phyloP scores from a whole-genome alignment of 1,139 yeast species.

The Hemisphaericaspora xylanilytica region DNA sequence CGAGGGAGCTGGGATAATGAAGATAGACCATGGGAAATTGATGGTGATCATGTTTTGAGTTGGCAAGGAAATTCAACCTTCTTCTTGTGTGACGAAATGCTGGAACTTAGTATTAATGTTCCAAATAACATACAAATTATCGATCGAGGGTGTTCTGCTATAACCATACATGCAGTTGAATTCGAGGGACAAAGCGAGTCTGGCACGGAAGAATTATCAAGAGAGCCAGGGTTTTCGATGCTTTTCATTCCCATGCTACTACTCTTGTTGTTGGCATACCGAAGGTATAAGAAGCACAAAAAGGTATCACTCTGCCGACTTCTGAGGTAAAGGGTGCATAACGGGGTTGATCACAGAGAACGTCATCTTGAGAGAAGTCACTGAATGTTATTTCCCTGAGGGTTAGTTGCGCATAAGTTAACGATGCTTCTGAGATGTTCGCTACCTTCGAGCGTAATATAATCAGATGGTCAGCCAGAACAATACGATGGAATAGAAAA shows the following conservation, averaged over 20 bases:
- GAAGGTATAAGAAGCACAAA: too few relatives aligned
- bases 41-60: background rate
- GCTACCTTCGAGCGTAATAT: too few relatives aligned
- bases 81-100: background rate
- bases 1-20: background rate
- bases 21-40: background rate
- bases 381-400: too few relatives aligned
- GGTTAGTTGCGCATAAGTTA: too few relatives aligned
- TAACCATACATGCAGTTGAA: background rate
- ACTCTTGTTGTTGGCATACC: background rate
- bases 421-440: too few relatives aligned
- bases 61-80: background rate
- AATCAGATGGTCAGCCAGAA: too few relatives aligned
- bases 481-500: too few relatives aligned
- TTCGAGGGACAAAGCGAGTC: background rate
- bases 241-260: background rate
- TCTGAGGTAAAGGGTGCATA: too few relatives aligned
- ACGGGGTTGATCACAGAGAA: too few relatives aligned
- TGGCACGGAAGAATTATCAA: background rate
- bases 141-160: background rate
- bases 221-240: background rate
- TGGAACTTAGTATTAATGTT: background rate
- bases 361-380: too few relatives aligned
- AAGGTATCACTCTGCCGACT: too few relatives aligned
- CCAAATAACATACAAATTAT: background rate